Conservation (phyloP, 23 red algal species). For the Gracilaria domingensis region DNA sequence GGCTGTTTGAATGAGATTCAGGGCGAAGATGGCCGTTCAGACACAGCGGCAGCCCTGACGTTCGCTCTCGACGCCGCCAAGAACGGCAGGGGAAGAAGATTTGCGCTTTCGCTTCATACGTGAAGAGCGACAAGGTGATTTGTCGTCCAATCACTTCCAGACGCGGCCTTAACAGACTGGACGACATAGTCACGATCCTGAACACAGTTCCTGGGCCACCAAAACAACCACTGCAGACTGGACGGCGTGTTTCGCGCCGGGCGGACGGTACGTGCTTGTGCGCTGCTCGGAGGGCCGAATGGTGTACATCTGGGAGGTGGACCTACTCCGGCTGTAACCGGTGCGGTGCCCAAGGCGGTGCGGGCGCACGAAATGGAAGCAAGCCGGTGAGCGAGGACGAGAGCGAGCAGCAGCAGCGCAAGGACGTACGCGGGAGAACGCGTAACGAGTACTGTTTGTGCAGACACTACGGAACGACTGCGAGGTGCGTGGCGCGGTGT, state of each 20-base stretch:
- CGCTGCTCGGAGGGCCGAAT: slow-evolving; percentile 73
- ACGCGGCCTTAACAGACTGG: slow-evolving; percentile 75
- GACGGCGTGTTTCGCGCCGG: slow-evolving; percentile 66
- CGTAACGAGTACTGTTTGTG: slow-evolving; percentile 51
- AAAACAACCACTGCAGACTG: slow-evolving; percentile 69
- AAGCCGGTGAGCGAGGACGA: slow-evolving; percentile 29
- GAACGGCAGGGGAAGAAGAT: slow-evolving; percentile 76
- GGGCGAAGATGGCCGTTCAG: slow-evolving; percentile 85
- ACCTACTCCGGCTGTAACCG: slow-evolving; percentile 45
- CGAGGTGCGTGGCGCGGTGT: slow-evolving; percentile 55
- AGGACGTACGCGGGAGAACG: slow-evolving; percentile 40
- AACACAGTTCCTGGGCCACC: slow-evolving; percentile 86
- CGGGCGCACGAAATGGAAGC: background rate
- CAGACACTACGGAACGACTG: slow-evolving; percentile 48
- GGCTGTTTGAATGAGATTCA: slow-evolving; percentile 83
- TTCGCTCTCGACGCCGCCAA: slow-evolving; percentile 67
- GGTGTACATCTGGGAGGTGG: slow-evolving; percentile 89
- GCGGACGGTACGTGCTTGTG: slow-evolving; percentile 77
- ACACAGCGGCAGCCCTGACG: slow-evolving; percentile 87
- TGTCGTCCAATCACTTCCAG: slow-evolving; percentile 90
- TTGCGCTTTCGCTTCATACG: slow-evolving; percentile 59
- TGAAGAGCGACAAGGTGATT: slow-evolving; percentile 72
- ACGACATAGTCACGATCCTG: slow-evolving; percentile 77
- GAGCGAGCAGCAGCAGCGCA: slow-evolving; percentile 5
- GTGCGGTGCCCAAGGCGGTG: background rate